A percentile compares a stretch with the other conserved stretches of the same genome.
These are phyloP conservation scores for Eucalyptus victrix DNA, from an alignment of 345 rosid species.

Conservation along the genomic window DNA sequence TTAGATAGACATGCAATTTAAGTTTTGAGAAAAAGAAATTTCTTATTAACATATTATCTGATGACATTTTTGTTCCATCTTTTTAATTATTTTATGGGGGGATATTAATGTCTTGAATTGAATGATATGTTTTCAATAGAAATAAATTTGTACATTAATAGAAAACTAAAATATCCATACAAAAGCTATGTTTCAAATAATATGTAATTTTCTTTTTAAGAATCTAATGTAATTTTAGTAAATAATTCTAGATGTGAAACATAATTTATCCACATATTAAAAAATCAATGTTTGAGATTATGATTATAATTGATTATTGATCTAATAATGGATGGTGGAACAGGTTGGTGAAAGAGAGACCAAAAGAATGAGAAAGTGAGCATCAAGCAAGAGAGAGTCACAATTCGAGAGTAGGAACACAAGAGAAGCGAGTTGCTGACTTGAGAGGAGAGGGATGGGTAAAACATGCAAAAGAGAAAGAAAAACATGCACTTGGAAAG, in stretches of 20 bases:
- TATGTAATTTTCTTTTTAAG: not conserved
- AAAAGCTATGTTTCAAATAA: not conserved
- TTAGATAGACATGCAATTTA: not conserved
- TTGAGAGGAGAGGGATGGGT: too few relatives aligned
- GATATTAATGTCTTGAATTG: not conserved
- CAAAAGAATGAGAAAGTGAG: too few relatives aligned
- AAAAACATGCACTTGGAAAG: too few relatives aligned
- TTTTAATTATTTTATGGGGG: too few relatives aligned
- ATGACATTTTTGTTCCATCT: not conserved
- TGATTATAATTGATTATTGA: not conserved
- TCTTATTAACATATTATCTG: not conserved
- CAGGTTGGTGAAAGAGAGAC: too few relatives aligned
- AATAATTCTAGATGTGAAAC: not conserved
- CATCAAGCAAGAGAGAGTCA: too few relatives aligned
- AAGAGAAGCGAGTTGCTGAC: accelerated
- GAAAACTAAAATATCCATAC: not conserved
- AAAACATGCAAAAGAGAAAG: not conserved
- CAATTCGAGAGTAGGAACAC: too few relatives aligned
- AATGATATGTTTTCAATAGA: not conserved
- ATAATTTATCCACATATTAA: not conserved
- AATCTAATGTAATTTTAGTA: not conserved
- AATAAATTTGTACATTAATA: not conserved
- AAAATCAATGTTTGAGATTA: not conserved
- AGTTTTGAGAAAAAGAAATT: not conserved
- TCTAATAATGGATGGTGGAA: not conserved